Percentiles rank a stretch among this genome's conserved stretches.
phyloP scores from a whole-genome alignment of 306 rosid species.

The Oxytropis ochrocephala region DNA sequence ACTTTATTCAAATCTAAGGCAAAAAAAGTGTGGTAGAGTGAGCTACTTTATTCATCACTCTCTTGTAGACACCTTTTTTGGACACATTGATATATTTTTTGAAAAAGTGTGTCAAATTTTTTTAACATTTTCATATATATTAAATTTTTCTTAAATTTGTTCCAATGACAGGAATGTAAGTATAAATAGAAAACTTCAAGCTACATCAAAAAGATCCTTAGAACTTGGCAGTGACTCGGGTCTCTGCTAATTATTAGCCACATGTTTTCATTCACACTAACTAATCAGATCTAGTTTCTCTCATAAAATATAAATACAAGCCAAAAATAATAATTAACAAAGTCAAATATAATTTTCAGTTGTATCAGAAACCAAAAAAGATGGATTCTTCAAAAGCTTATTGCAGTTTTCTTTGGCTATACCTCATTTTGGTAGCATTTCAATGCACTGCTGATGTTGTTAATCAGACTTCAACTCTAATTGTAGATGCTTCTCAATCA shows the following conservation, averaged over 20 bases:
- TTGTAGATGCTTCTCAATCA: constrained; percentile 53
- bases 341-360: neutral
- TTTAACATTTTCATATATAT: too few relatives aligned
- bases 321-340: neutral
- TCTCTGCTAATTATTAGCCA: constrained; percentile 1
- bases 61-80: too few relatives aligned
- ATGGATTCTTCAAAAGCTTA: constrained; percentile 41
- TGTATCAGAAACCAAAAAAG: neutral
- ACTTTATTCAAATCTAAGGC: too few relatives aligned
- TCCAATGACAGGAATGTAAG: too few relatives aligned
- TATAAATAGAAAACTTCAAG: too few relatives aligned
- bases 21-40: too few relatives aligned
- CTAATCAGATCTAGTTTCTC: neutral
- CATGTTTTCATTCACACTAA: neutral
- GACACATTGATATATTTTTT: too few relatives aligned
- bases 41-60: too few relatives aligned
- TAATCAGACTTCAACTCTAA: constrained; percentile 32
- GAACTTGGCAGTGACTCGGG: too few relatives aligned
- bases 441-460: constrained; percentile 33
- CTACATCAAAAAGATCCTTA: too few relatives aligned
- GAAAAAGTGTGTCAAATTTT: too few relatives aligned
- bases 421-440: constrained; percentile 24
- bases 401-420: constrained; percentile 24
- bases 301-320: neutral
- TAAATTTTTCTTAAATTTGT: too few relatives aligned